These are phyloP conservation scores for Malassezia furfur DNA, from an alignment of 1,284 basidiomycete species.

Conservation along the genomic window DNA sequence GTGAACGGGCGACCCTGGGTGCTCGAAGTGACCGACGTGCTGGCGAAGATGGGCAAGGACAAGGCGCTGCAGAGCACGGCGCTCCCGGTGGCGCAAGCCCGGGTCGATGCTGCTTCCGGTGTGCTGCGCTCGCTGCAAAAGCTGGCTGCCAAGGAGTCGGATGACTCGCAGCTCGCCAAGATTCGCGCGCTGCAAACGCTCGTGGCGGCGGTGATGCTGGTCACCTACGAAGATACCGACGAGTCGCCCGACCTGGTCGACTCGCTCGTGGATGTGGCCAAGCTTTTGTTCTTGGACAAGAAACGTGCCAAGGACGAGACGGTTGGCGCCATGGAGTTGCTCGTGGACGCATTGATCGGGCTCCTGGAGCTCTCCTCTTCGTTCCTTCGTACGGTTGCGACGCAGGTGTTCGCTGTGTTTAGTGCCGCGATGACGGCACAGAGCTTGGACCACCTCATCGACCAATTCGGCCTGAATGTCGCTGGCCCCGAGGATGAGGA, in stretches of 20 bases:
- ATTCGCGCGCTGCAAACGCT: slow-evolving; percentile 31
- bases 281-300: slow-evolving; percentile 24
- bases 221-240: slow-evolving; percentile 51
- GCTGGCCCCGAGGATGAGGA: slow-evolving; percentile 16
- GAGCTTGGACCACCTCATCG: slow-evolving; percentile 72
- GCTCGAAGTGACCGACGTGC: slow-evolving; percentile 58
- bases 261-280: slow-evolving; percentile 41
- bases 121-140: slow-evolving; percentile 29
- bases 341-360: slow-evolving; percentile 79
- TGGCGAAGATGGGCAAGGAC: slow-evolving; percentile 61
- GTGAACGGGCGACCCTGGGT: slow-evolving; percentile 72
- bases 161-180: slow-evolving; percentile 16
- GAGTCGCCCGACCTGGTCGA: slow-evolving; percentile 46
- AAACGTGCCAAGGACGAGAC: slow-evolving; percentile 53
- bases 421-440: slow-evolving; percentile 62
- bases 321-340: slow-evolving; percentile 62
- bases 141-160: slow-evolving; percentile 17
- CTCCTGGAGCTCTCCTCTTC: slow-evolving; percentile 75
- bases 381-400: slow-evolving; percentile 71
- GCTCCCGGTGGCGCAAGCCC: slow-evolving; percentile 18
- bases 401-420: slow-evolving; percentile 69
- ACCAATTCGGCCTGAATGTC: slow-evolving; percentile 33
- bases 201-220: slow-evolving; percentile 28
- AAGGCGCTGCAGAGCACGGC: slow-evolving; percentile 52
- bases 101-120: slow-evolving; percentile 20